phyloP scores from a whole-genome alignment of 352 stramenopile species.

The Chrysophaeum taylorii region DNA sequence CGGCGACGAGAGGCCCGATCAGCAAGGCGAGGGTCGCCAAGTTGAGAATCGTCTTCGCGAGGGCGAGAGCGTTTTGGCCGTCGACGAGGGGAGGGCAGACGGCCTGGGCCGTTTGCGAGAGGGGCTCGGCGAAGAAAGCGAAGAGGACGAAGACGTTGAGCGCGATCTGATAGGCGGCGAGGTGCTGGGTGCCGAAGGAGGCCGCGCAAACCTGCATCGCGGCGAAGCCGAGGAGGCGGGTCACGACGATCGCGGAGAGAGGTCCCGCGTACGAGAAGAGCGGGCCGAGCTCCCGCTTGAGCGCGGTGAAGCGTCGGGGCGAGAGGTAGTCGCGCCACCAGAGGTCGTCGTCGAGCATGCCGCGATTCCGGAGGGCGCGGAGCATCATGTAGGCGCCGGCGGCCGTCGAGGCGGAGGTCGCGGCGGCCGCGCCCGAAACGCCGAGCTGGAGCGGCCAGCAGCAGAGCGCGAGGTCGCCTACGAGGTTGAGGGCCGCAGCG shows the following conservation, averaged over 20 bases:
- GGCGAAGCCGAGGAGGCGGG: conserved; percentile 40
- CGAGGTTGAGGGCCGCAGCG: conserved; percentile 38
- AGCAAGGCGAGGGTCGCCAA: not conserved
- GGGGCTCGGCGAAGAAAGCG: conserved; percentile 46
- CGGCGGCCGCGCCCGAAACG: conserved; percentile 38
- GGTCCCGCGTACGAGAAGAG: conserved; percentile 42
- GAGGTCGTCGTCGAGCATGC: conserved; percentile 23
- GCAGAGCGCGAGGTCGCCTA: conserved; percentile 42
- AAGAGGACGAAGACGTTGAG: conserved; percentile 48
- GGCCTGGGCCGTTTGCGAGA: conserved; percentile 44
- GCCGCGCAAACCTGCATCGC: conserved; percentile 45
- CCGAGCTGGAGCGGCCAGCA: conserved; percentile 40
- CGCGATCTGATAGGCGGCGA: conserved; percentile 43
- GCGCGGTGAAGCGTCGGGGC: conserved; percentile 21
- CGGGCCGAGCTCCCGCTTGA: conserved; percentile 31
- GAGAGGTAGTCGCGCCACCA: not conserved
- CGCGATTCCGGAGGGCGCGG: conserved; percentile 31
- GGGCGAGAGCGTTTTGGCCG: not conserved
- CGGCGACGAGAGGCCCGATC: not conserved
- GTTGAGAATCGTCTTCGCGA: not conserved
- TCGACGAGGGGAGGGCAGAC: conserved; percentile 43
- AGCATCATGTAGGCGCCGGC: conserved; percentile 42
- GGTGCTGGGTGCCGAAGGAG: conserved; percentile 32
- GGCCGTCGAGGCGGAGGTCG: conserved; percentile 41
- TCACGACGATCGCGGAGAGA: conserved; percentile 42